Conservation (phyloP, 768 basidiomycete species). For the Trametes cubensis region DNA sequence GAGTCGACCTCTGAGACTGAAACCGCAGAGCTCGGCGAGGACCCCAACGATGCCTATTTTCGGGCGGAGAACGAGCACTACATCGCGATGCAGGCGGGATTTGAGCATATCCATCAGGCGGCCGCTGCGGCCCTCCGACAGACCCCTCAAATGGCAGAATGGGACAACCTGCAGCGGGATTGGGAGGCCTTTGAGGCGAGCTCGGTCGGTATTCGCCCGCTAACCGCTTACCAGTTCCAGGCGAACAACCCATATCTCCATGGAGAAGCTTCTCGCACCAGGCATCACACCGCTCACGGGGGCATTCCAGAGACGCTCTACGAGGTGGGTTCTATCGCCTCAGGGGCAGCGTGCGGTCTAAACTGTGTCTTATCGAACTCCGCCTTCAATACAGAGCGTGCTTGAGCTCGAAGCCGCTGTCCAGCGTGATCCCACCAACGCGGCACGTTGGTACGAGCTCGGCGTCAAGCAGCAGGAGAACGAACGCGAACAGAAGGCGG, state of each 20-base stretch:
- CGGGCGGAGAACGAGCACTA: slow-evolving; percentile 41
- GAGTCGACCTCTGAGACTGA: background rate
- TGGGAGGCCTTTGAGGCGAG: slow-evolving; percentile 88
- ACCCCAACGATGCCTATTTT: slow-evolving; percentile 34
- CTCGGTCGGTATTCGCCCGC: slow-evolving; percentile 58
- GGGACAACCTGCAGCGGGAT: slow-evolving; percentile 71
- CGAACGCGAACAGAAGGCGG: slow-evolving; percentile 89
- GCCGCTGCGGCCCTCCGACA: background rate
- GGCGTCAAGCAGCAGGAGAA: slow-evolving; percentile 98
- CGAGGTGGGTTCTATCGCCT: slow-evolving; percentile 39
- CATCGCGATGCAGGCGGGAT: slow-evolving; percentile 22
- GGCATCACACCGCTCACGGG: slow-evolving; percentile 47
- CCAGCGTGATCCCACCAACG: slow-evolving; percentile 71
- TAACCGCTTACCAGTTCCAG: slow-evolving; percentile 72
- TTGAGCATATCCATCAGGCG: slow-evolving; percentile 21
- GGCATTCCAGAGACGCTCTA: slow-evolving; percentile 32
- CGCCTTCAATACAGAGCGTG: slow-evolving; percentile 57
- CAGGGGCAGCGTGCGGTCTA: background rate
- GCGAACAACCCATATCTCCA: slow-evolving; percentile 75
- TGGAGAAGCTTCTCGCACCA: slow-evolving; percentile 55
- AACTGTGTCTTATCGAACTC: slow-evolving; percentile 19
- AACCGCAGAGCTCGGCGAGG: slow-evolving; percentile 8
- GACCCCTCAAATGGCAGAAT: slow-evolving; percentile 41
- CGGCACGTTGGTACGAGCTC: slow-evolving; percentile 84
- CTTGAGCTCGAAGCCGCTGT: slow-evolving; percentile 89